Conservation (phyloP, 2,329 filamentous ascomycete genomes). For the Aciculosporium take region DNA sequence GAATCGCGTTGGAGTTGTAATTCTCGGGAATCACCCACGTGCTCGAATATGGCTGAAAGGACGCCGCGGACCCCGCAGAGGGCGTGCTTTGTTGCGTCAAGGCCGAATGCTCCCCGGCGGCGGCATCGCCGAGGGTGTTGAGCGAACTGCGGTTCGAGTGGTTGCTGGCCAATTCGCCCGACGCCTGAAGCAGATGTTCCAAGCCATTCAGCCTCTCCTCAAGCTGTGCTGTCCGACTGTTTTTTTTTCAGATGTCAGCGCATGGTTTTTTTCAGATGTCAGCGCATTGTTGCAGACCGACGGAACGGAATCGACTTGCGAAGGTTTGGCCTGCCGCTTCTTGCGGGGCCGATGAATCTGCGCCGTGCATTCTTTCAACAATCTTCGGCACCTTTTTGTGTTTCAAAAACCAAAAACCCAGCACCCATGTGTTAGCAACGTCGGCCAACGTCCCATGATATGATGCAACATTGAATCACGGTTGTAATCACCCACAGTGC, state of each 20-base stretch:
- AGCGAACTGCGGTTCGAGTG: constrained; percentile 12
- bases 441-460: too few relatives aligned
- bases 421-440: constrained; percentile 2
- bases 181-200: constrained; percentile 31
- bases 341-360: constrained; percentile 36
- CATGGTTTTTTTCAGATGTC: not conserved
- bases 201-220: constrained; percentile 35
- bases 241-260: not conserved
- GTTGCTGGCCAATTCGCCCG: constrained; percentile 20
- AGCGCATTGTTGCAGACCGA: not conserved
- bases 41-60: constrained; percentile 7
- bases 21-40: constrained; percentile 22
- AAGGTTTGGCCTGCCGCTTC: constrained; percentile 35
- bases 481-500: too few relatives aligned
- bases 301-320: constrained; percentile 25
- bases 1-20: constrained; percentile 33
- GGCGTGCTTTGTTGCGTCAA: constrained; percentile 14
- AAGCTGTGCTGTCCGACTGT: constrained; percentile 33
- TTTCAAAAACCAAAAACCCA: too few relatives aligned
- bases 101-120: constrained; percentile 13
- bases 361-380: constrained; percentile 31
- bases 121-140: constrained; percentile 15
- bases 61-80: constrained; percentile 8
- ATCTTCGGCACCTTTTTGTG: constrained; percentile 30
- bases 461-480: too few relatives aligned